Percentiles rank a stretch among this genome's conserved stretches.
Conservation (phyloP, 441 rosid genomes). For the Corymbia calophylla region DNA sequence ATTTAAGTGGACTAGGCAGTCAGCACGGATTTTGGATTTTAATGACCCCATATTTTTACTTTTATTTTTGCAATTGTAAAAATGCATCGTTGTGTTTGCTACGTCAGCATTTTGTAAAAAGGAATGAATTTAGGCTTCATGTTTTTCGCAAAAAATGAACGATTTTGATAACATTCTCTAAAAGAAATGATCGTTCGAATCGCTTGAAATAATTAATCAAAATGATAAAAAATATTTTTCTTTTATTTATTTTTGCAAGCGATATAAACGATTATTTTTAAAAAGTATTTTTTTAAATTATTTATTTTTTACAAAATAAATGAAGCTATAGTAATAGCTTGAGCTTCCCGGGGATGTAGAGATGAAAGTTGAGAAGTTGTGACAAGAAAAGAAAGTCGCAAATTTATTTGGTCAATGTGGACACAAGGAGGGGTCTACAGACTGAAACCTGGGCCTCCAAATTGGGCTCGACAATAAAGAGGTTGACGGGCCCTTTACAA, state of each 20-base stretch:
- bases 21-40: neutral
- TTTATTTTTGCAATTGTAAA: no score
- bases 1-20: no score
- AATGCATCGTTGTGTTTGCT: no score
- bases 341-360: no score
- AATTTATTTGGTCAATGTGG: neutral
- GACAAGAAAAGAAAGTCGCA: neutral
- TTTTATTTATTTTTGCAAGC: no score
- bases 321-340: rapidly evolving
- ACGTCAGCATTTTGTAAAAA: no score
- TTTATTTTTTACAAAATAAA: no score
- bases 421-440: neutral
- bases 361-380: neutral
- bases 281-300: no score
- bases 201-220: no score
- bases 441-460: neutral
- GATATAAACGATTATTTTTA: no score
- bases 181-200: rapidly evolving
- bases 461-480: neutral
- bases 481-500: neutral
- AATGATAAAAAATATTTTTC: rapidly evolving
- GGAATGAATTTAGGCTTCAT: no score
- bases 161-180: neutral
- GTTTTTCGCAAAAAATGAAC: no score
- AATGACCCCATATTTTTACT: neutral